Evolutionary conservation across 106 monocot genomes (phyloP), one percentile per base, ranked within the genome.

Genomic region (Allium sativum): DNA sequence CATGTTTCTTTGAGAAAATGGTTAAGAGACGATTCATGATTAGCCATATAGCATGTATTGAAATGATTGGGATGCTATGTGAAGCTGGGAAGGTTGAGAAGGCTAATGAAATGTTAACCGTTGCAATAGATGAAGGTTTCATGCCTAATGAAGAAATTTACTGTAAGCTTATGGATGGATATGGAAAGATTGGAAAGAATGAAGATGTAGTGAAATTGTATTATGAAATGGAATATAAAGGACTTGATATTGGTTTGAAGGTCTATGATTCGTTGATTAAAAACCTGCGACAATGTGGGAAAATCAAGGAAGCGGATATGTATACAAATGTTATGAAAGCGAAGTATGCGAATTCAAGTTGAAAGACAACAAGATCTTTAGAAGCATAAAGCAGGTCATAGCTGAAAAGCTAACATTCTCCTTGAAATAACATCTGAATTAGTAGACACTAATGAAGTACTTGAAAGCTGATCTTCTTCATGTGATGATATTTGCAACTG

Each of bases 151-250:
- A 73, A 67, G 62, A 43, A 6, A 73, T 56, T 7, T 90, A 96
- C 66, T 66, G 55, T 42, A 68, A 67, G 11, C 77, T 96, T 16
- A 84, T 87, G 21, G 45, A 79, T 81, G 90, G 90, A 13, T 96
- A 72, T 65, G 84, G 82, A 8, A 73, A 45, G 45, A 72, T 40
- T 7, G 64, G 72, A 31, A 69, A 77, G 42, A 64, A 40, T 20
- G 54, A 80, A 55, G 75, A 73, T 21, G 48, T 80, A 47, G 10
- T 78, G 41, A 79, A 72, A 55, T 42, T 87, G 12, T 90, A 82
- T 53, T 77, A 83, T 72, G 93, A 93, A 66, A 83, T 93, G 85
- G 72, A 79, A 65, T 68, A 78, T 46, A 81, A 64, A 64, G 83
- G 81, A 7, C 22, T 78, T 65, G 53, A 45, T 56, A 40, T 57